phyloP scores from a whole-genome alignment of 164 flowering plant species.

The Santalum album region DNA sequence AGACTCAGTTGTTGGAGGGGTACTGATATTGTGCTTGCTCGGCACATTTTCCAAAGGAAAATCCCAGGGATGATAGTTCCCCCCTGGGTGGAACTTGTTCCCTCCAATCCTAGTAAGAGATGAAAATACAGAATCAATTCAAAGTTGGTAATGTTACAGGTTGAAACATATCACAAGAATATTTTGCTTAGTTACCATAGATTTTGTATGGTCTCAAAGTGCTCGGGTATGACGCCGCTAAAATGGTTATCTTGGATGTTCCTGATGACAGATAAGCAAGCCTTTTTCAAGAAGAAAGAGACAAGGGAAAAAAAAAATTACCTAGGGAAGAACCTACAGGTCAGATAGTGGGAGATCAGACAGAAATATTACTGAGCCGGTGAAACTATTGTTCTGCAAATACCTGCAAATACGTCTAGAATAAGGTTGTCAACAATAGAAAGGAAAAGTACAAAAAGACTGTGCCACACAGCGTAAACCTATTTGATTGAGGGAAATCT shows the following conservation, averaged over 20 bases:
- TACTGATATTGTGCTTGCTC: conserved; percentile 24
- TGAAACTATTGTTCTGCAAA: conserved; percentile 61
- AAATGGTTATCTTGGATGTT: conserved; percentile 67
- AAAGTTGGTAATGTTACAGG: neutral
- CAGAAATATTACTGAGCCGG: conserved; percentile 68
- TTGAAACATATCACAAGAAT: neutral
- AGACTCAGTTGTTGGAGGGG: conserved; percentile 45
- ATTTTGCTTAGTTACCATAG: conserved; percentile 36
- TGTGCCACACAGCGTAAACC: neutral
- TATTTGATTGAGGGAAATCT: neutral
- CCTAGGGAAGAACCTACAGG: conserved; percentile 38
- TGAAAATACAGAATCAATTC: neutral
- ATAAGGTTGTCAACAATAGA: neutral
- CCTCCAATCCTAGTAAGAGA: conserved; percentile 51
- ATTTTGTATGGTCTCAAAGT: conserved; percentile 49
- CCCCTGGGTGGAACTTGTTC: conserved; percentile 39
- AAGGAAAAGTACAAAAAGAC: neutral
- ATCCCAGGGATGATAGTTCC: conserved; percentile 49
- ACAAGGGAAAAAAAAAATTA: neutral
- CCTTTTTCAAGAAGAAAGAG: neutral
- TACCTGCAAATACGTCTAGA: conserved; percentile 36
- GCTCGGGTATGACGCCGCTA: conserved; percentile 64
- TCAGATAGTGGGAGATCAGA: conserved; percentile 53
- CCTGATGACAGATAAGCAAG: conserved; percentile 30
- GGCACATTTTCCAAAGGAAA: conserved; percentile 38